A percentile compares a stretch with the other conserved stretches of the same genome.
Conservation (phyloP, 441 rosid genomes). For the Aquilaria agallochum region DNA sequence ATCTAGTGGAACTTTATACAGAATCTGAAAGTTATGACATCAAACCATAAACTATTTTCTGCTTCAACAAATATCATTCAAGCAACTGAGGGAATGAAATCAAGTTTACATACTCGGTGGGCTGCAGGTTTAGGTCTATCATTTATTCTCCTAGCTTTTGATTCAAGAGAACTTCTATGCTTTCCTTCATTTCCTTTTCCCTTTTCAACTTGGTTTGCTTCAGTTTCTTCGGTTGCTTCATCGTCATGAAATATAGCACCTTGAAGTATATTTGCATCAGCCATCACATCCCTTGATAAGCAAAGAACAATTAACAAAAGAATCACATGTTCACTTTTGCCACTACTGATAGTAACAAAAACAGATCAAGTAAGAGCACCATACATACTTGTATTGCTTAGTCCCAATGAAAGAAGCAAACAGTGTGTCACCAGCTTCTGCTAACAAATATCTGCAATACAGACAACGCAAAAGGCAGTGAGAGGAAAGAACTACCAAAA, state of each 20-base stretch:
- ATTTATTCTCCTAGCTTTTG: constrained; percentile 49
- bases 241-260: constrained; percentile 96
- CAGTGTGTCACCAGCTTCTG: constrained; percentile 93
- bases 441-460: constrained; percentile 72
- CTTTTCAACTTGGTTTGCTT: constrained; percentile 36
- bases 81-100: constrained; percentile 5
- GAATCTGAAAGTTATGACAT: too few relatives aligned
- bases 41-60: neutral
- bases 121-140: constrained; percentile 90
- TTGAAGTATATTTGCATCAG: constrained; percentile 95
- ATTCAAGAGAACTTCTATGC: constrained; percentile 35
- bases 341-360: constrained; percentile 8
- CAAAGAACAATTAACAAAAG: neutral
- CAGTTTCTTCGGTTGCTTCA: constrained; percentile 39
- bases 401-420: constrained; percentile 98
- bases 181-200: constrained; percentile 45
- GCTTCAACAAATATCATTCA: neutral
- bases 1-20: neutral
- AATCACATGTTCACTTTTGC: neutral
- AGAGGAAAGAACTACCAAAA: constrained; percentile 1
- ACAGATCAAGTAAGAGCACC: constrained; percentile 1
- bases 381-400: constrained; percentile 85
- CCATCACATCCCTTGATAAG: constrained; percentile 81
- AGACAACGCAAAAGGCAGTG: constrained; percentile 2
- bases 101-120: constrained; percentile 66